phyloP scores from a whole-genome alignment of 2,329 filamentous ascomycete genomes.

The Parastagonospora nodorum region DNA sequence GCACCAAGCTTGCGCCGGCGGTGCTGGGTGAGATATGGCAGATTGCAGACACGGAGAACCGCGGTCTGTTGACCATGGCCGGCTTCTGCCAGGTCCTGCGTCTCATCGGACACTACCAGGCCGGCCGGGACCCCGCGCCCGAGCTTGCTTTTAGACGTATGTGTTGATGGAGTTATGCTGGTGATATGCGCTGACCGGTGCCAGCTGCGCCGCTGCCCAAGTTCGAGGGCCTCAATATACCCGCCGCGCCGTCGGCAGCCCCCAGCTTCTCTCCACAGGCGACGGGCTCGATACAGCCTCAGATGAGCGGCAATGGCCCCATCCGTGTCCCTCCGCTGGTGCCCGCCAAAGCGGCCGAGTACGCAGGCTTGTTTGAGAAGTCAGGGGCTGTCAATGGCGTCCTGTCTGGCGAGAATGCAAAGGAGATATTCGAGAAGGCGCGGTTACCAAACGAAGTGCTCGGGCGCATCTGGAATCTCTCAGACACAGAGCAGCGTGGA shows the following conservation, averaged over 20 bases:
- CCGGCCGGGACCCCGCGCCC: conserved; percentile 76
- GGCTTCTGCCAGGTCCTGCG: conserved; percentile 93
- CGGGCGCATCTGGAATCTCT: conserved; percentile 94
- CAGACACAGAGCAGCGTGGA: conserved; percentile 91
- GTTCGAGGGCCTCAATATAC: conserved; percentile 76
- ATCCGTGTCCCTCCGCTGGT: conserved; percentile 88
- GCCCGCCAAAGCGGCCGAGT: conserved; percentile 87
- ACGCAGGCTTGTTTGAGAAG: conserved; percentile 86
- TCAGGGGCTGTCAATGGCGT: conserved; percentile 78
- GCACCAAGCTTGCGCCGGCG: conserved; percentile 84
- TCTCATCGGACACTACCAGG: conserved; percentile 94
- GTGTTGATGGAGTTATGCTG: conserved; percentile 8
- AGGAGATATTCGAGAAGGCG: conserved; percentile 93
- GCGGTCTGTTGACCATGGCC: conserved; percentile 87
- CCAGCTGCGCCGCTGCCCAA: conserved; percentile 81
- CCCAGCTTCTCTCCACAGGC: conserved; percentile 50
- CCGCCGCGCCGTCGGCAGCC: conserved; percentile 56
- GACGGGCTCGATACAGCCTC: conserved; percentile 42
- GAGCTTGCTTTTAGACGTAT: conserved; percentile 81
- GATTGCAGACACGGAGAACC: conserved; percentile 95
- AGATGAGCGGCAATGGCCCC: conserved; percentile 58
- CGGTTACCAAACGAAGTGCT: conserved; percentile 86
- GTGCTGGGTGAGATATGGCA: conserved; percentile 98
- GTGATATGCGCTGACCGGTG: conserved; percentile 27
- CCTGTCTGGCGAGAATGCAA: conserved; percentile 81